Conservation (phyloP, 352 stramenopile genomes). For the Phytophthora sansomeana region DNA sequence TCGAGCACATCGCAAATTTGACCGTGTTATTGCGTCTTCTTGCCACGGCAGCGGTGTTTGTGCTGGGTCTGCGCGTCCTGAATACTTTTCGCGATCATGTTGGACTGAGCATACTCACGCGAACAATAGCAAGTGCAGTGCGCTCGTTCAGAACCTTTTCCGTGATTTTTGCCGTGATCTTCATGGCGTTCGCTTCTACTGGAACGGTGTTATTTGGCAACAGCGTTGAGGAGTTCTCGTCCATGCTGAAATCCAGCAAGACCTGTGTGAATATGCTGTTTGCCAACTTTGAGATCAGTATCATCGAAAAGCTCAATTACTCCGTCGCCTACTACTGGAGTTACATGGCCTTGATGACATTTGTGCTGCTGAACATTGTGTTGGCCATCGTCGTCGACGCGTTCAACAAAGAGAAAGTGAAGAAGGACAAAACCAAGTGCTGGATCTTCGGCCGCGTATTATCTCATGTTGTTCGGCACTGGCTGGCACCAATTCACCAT, state of each 20-base stretch:
- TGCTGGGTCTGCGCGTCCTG: conserved; percentile 47
- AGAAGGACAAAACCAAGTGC: conserved; percentile 39
- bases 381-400: conserved; percentile 72
- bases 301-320: conserved; percentile 43
- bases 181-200: conserved; percentile 55
- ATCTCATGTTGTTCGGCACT: conserved; percentile 23
- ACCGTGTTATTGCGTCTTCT: conserved; percentile 45
- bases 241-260: conserved; percentile 47
- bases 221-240: conserved; percentile 60
- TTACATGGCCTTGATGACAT: conserved; percentile 70
- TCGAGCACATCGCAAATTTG: conserved; percentile 42
- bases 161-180: conserved; percentile 60
- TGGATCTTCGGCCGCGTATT: conserved; percentile 31
- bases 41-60: conserved; percentile 43
- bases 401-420: conserved; percentile 52
- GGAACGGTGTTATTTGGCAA: conserved; percentile 65
- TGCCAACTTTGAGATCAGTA: conserved; percentile 63
- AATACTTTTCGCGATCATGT: conserved; percentile 61
- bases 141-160: conserved; percentile 60
- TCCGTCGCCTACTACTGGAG: conserved; percentile 71
- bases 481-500: conserved; percentile 13
- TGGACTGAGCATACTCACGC: conserved; percentile 62
- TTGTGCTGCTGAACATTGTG: conserved; percentile 79
- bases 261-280: conserved; percentile 78
- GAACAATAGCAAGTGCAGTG: conserved; percentile 57